Evolutionary conservation across 2,329 filamentous ascomycete species (phyloP), one percentile per base, ranked within the genome.

Genomic region (Fusarium aywerte): DNA sequence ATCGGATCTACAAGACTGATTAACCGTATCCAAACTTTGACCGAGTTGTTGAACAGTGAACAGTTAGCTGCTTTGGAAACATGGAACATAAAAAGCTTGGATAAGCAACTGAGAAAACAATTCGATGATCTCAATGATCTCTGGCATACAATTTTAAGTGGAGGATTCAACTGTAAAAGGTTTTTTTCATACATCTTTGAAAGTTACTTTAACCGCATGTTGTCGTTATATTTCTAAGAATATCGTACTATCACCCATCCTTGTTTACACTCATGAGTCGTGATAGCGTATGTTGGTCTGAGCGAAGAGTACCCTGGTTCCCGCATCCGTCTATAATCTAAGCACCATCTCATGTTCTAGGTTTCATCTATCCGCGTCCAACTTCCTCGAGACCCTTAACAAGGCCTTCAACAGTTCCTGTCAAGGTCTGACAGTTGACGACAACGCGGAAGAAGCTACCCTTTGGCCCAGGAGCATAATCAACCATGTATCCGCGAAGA

Each of bases 401-500:
- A 33, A 90, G 76, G 1, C 84, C 83, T 11, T 84, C 80, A 2
- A 87, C 79, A 0, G 86, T 88, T 6, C 78, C 79, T 61, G 72
- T 75, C 47, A 84, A 71, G 12, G 86, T 88, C 78, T 86, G 84
- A 51, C 80, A 80, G 69, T 88, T 88, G 6, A 88, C 81, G 38
- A 88, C 86, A 2, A 87, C 84, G n/a, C 86, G 79, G 74, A 88
- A 84, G 74, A 88, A 87, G 71, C 82, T 83, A 4, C 86, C 86
- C 61, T 75, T 78, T 8, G 82, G 79, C 3, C 85, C 86, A 0
- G 86, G 85, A n/a, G 86, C 84, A 68, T 87, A 88, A 69, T 88
- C 86, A 1, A 87, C 76, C 86, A 88, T 88, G 78, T 85, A 88
- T 0, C 86, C 86, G 44, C 85, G 76, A 4, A 70, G 63, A 13